Percentiles rank a stretch among this genome's conserved stretches.
Conservation (phyloP, 2,329 filamentous ascomycete species). For the Anthostomella pinea region DNA sequence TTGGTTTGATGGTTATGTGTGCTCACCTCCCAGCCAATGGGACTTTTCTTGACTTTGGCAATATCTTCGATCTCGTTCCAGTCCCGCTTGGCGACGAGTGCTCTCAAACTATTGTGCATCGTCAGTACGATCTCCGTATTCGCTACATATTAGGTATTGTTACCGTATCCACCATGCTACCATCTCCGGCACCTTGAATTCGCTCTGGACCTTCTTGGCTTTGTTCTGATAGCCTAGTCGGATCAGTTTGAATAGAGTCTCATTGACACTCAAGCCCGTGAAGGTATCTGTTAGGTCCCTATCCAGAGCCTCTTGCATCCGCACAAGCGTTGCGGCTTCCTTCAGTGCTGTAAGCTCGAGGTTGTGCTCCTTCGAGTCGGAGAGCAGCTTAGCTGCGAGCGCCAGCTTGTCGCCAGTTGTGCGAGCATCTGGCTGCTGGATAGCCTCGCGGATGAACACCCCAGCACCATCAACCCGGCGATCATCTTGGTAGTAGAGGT, state of each 20-base stretch:
- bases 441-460: slow-evolving; percentile 80
- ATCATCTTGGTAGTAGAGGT: slow-evolving; percentile 97
- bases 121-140: slow-evolving; percentile 6
- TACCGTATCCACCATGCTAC: slow-evolving; percentile 80
- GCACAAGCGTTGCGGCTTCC: slow-evolving; percentile 75
- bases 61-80: slow-evolving; percentile 92
- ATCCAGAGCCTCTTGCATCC: slow-evolving; percentile 84
- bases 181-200: slow-evolving; percentile 92
- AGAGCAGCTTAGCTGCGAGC: slow-evolving; percentile 77
- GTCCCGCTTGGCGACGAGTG: slow-evolving; percentile 83
- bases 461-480: slow-evolving; percentile 83
- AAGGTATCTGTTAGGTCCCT: slow-evolving; percentile 77
- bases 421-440: slow-evolving; percentile 67
- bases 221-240: slow-evolving; percentile 77
- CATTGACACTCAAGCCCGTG: slow-evolving; percentile 80
- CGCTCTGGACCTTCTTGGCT: slow-evolving; percentile 81
- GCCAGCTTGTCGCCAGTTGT: slow-evolving; percentile 81
- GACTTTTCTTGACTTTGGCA: slow-evolving; percentile 73
- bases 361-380: slow-evolving; percentile 75
- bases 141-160: slow-evolving; percentile 19
- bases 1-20: not conserved
- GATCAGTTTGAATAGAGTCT: slow-evolving; percentile 88
- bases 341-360: slow-evolving; percentile 74
- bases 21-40: slow-evolving; percentile 92
- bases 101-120: slow-evolving; percentile 64